Conservation (phyloP, 2,329 filamentous ascomycete species). For the Colletotrichum viniferum region DNA sequence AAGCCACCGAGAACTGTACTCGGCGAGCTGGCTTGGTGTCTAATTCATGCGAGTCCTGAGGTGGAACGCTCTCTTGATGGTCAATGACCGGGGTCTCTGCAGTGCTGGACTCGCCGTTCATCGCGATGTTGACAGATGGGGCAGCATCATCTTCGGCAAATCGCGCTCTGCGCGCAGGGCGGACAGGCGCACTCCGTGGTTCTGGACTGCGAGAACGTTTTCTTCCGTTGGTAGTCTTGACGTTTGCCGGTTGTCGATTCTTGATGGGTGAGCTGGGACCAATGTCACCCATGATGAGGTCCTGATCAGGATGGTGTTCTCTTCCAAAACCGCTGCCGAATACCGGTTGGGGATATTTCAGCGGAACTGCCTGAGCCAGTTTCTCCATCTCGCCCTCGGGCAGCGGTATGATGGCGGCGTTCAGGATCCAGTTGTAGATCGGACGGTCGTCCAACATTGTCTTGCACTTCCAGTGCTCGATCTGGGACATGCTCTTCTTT, state of each 20-base stretch:
- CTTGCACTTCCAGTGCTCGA: slow-evolving; percentile 61
- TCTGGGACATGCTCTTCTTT: slow-evolving; percentile 75
- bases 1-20: neutral
- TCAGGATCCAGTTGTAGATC: slow-evolving; percentile 65
- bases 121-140: neutral
- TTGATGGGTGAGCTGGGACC: neutral
- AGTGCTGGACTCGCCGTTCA: neutral
- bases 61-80: neutral
- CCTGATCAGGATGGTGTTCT: slow-evolving; percentile 49
- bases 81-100: neutral
- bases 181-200: slow-evolving; percentile 18
- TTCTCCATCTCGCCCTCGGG: slow-evolving; percentile 32
- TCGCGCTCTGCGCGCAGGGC: slow-evolving; percentile 36
- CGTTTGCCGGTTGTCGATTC: neutral
- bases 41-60: neutral
- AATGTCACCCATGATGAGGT: slow-evolving; percentile 37
- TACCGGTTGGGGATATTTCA: slow-evolving; percentile 50
- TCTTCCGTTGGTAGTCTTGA: slow-evolving; percentile 3
- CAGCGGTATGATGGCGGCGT: slow-evolving; percentile 48
- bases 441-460: slow-evolving; percentile 61
- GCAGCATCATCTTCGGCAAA: slow-evolving; percentile 24
- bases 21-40: neutral
- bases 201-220: slow-evolving; percentile 28
- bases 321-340: slow-evolving; percentile 56
- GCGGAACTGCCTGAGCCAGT: slow-evolving; percentile 52